A percentile compares a stretch with the other conserved stretches of the same genome.
Conservation (phyloP, 202 grass and related monocot species). For the Digitaria exilis region DNA sequence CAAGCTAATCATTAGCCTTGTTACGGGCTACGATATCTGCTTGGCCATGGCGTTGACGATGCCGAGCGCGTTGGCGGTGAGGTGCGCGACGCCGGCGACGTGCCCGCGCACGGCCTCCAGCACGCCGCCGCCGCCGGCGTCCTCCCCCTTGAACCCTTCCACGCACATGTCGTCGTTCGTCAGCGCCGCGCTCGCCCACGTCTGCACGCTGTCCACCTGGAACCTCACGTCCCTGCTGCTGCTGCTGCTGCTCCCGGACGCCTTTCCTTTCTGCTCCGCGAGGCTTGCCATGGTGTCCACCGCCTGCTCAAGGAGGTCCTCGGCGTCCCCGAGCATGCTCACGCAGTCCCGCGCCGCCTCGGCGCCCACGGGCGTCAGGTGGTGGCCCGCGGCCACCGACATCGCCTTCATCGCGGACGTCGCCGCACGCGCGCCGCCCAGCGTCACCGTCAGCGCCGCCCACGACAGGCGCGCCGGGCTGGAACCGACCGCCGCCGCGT, state of each 20-base stretch:
- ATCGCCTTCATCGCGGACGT: conserved; percentile 39
- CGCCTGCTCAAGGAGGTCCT: conserved; percentile 49
- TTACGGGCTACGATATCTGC: conserved; percentile 7
- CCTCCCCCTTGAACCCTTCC: conserved; percentile 57
- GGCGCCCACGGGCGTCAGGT: conserved; percentile 35
- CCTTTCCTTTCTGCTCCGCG: neutral
- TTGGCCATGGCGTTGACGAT: conserved; percentile 63
- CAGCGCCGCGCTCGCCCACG: conserved; percentile 85
- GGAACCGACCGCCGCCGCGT: conserved; percentile 30
- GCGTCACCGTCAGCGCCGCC: conserved; percentile 54
- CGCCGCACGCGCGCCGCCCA: conserved; percentile 42
- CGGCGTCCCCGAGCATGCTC: conserved; percentile 58
- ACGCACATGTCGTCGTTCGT: conserved; percentile 77
- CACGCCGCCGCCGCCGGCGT: conserved; percentile 11
- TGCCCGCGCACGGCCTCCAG: conserved; percentile 51
- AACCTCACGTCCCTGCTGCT: conserved; percentile 17
- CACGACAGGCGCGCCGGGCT: conserved; percentile 51
- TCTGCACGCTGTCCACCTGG: conserved; percentile 57
- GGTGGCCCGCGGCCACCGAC: neutral
- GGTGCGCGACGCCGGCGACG: conserved; percentile 49
- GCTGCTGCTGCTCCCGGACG: neutral
- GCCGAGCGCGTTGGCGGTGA: conserved; percentile 69
- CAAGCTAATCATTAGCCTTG: too few relatives aligned
- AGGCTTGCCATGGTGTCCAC: conserved; percentile 42
- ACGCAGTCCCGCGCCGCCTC: conserved; percentile 61